Evolutionary conservation across 2,329 filamentous ascomycete species (phyloP), one percentile per base, ranked within the genome.

Genomic region (Xylaria digitata): DNA sequence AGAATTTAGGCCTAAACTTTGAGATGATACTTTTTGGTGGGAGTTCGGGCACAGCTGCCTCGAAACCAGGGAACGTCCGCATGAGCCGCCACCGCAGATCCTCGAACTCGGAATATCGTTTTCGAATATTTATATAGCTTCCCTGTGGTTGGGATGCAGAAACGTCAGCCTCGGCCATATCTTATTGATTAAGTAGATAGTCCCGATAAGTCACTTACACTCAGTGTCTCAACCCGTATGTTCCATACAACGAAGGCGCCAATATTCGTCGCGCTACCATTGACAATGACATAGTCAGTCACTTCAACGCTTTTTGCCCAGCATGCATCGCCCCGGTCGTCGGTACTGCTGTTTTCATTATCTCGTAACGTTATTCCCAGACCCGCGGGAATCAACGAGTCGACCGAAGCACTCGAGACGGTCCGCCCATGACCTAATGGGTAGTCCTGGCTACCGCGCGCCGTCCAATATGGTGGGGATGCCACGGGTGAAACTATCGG

Each of bases 191-290:
- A 17, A 17, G 19, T 1, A 23, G 4, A 17, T 2, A 13, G 34
- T 23, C 13, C 11, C 4, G 70, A 21, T 46, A 26, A 30, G 59
- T 40, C 13, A 85, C 89, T 78, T 77, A 94, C 93, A 79, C 89
- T 91, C 57, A 98, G 82, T 3, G 94, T 97, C 78, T 96, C 90
- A 50, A 99, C 92, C 54, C 86, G 89, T 75, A 96, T 94, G 76
- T 93, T 96, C 92, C 93, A 99, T 7, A 97, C 94, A 1, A 97
- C 93, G 81, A 98, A 99, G 1, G 94, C 92, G n/a, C 95, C 95
- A 32, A 89, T 84, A 71, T 84, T 87, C 15, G 84, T 86, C 42
- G 84, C 78, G 69, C 85, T 84, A 57, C 86, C 83, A 66, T 88
- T 86, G 52, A 90, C 84, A 21, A 87, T 73, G 11, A 86, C 85